These are phyloP conservation scores for Globisporangium nagaii DNA, from an alignment of 352 stramenopile genomes.

Conservation along the genomic window DNA sequence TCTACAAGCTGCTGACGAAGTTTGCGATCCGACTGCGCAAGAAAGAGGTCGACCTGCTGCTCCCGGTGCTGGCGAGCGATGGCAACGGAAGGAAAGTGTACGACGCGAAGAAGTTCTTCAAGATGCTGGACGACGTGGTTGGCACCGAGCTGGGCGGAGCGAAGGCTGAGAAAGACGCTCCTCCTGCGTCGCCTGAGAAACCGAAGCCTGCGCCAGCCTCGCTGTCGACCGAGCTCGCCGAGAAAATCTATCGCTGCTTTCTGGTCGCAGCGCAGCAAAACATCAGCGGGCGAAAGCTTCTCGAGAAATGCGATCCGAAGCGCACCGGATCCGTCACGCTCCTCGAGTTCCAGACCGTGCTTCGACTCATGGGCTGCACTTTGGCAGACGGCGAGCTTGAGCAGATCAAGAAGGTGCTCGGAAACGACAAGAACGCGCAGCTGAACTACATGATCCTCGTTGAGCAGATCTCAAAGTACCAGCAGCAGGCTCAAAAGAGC, in stretches of 20 bases:
- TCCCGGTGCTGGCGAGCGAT: constrained; percentile 30
- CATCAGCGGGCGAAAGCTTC: constrained; percentile 60
- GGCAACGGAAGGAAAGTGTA: constrained; percentile 23
- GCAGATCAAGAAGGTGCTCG: constrained; percentile 44
- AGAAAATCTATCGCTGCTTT: constrained; percentile 70
- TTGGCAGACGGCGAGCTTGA: constrained; percentile 44
- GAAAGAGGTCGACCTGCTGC: constrained; percentile 39
- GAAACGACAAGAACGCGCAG: constrained; percentile 28
- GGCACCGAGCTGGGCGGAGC: constrained; percentile 10
- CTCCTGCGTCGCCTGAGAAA: background rate
- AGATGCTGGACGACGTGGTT: constrained; percentile 26
- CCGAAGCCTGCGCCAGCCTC: background rate
- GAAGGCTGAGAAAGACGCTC: constrained; percentile 12
- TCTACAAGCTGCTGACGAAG: constrained; percentile 54
- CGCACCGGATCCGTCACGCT: constrained; percentile 49
- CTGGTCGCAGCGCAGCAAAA: constrained; percentile 63
- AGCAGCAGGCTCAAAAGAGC: constrained; percentile 12
- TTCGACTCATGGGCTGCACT: constrained; percentile 70
- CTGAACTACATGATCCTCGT: constrained; percentile 50
- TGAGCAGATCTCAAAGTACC: constrained; percentile 34
- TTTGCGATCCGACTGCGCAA: constrained; percentile 41
- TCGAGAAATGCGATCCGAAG: constrained; percentile 65
- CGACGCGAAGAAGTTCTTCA: constrained; percentile 19
- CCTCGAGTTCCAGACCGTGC: constrained; percentile 67
- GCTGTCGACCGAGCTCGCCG: constrained; percentile 24